phyloP scores from a whole-genome alignment of 139 green algal genomes.

The Chlamydomonas sphaeroides region DNA sequence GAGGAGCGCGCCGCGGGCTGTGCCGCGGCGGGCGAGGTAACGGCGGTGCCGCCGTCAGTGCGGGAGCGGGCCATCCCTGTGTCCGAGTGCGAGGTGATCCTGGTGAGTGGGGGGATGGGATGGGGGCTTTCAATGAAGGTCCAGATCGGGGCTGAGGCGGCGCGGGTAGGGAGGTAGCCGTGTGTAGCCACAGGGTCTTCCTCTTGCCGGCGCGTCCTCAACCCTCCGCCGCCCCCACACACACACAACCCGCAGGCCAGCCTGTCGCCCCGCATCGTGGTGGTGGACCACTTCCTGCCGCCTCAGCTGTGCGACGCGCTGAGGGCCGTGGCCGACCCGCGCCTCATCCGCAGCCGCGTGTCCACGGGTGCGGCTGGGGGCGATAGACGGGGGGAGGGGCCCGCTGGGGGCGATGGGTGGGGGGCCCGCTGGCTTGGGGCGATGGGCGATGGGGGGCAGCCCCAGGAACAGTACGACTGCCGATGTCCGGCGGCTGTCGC shows the following conservation, averaged over 20 bases:
- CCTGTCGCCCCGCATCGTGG: constrained; percentile 43
- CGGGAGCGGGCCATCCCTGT: not conserved
- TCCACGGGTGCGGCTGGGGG: constrained; percentile 16
- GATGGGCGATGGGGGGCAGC: not conserved
- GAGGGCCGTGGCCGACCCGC: constrained; percentile 21
- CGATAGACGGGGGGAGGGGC: too few species aligned
- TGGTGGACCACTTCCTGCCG: constrained; percentile 57
- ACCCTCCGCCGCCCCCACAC: too few species aligned
- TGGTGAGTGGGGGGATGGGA: not conserved
- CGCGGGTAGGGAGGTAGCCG: too few species aligned
- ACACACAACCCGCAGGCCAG: constrained; percentile 32
- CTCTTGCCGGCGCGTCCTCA: too few species aligned
- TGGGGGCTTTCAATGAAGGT: too few species aligned
- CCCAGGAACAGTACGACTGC: not conserved
- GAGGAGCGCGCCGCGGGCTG: too few species aligned
- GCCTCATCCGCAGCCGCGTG: constrained; percentile 55
- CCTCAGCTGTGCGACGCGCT: constrained; percentile 41
- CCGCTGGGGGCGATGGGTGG: too few species aligned
- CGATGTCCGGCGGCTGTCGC: too few species aligned
- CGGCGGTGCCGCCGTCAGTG: too few species aligned
- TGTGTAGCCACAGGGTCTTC: too few species aligned
- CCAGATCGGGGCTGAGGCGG: too few species aligned
- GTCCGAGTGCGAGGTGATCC: not conserved
- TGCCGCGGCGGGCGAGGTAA: too few species aligned
- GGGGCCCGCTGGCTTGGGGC: not conserved